These are phyloP conservation scores for Persicaria maculosa DNA, from an alignment of 148 eudicot genomes.

Conservation along the genomic window DNA sequence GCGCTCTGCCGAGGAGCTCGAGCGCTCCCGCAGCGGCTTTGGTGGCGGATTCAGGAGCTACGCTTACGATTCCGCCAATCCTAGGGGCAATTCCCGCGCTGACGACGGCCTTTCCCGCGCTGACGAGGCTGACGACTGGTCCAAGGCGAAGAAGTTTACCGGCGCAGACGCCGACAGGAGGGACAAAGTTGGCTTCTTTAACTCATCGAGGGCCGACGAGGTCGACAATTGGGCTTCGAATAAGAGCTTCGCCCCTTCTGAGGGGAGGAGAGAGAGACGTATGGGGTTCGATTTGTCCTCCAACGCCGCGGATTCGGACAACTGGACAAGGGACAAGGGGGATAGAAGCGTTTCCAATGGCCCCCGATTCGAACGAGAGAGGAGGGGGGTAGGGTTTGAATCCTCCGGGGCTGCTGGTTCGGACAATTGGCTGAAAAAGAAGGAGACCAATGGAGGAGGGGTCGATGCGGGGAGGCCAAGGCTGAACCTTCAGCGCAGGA, in stretches of 20 bases:
- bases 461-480: constrained; percentile 42
- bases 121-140: constrained; percentile 90
- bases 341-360: constrained; percentile 15
- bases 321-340: constrained; percentile 48
- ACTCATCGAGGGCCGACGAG: constrained; percentile 75
- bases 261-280: constrained; percentile 46
- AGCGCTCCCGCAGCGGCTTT: constrained; percentile 28
- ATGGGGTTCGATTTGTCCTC: constrained; percentile 55
- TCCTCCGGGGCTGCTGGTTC: constrained; percentile 31
- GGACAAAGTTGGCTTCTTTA: constrained; percentile 59
- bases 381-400: constrained; percentile 44
- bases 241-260: constrained; percentile 51
- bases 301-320: constrained; percentile 38
- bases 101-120: constrained; percentile 58
- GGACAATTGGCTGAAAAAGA: constrained; percentile 52
- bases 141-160: constrained; percentile 44
- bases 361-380: constrained; percentile 42
- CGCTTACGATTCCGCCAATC: constrained; percentile 17
- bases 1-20: constrained; percentile 76
- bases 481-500: constrained; percentile 82
- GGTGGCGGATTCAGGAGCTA: constrained; percentile 62
- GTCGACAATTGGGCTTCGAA: constrained; percentile 73
- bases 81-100: constrained; percentile 27
- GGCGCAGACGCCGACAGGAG: constrained; percentile 47
- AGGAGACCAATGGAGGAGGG: constrained; percentile 19